These are phyloP conservation scores for Cordia subcordata DNA, from an alignment of 257 asterid genomes.

Conservation along the genomic window DNA sequence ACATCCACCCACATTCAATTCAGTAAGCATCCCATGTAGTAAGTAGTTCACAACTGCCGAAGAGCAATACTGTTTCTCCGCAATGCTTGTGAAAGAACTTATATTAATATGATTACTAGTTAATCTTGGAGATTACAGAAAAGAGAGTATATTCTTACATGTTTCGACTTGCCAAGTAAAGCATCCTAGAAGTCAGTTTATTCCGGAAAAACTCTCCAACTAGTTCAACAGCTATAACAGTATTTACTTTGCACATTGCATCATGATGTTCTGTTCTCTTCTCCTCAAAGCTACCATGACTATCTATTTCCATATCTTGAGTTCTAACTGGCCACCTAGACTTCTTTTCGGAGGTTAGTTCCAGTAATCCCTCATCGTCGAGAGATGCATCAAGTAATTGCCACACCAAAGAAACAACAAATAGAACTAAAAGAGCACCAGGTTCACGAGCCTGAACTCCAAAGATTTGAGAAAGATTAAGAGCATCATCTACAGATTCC, in stretches of 20 bases:
- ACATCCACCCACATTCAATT: too few species aligned
- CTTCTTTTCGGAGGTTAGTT: slow-evolving; percentile 1
- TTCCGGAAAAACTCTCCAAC: slow-evolving; percentile 3
- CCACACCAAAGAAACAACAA: not conserved
- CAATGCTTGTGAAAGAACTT: not conserved
- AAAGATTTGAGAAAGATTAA: slow-evolving; percentile 10
- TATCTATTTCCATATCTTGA: slow-evolving; percentile 6
- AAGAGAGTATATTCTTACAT: not conserved
- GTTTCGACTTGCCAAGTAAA: slow-evolving; percentile 2
- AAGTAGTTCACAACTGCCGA: not conserved
- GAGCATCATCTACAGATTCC: slow-evolving; percentile 11
- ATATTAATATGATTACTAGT: not conserved
- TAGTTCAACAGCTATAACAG: slow-evolving; percentile 2
- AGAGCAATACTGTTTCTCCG: not conserved
- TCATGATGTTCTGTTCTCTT: slow-evolving; percentile 1
- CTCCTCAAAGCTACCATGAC: not conserved
- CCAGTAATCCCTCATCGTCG: slow-evolving; percentile 14
- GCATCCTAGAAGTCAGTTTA: slow-evolving; percentile 2
- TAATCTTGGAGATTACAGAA: not conserved
- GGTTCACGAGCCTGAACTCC: slow-evolving; percentile 3
- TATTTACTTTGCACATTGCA: slow-evolving; percentile 2
- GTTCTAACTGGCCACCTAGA: slow-evolving; percentile 4
- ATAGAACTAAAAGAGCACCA: slow-evolving; percentile 10
- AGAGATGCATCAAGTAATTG: slow-evolving; percentile 8
- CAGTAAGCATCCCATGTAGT: too few species aligned